Percentiles rank a stretch among this genome's conserved stretches.
phyloP scores from a whole-genome alignment of 129 eudicot genomes.

The carrot (Daucus carota) region DNA sequence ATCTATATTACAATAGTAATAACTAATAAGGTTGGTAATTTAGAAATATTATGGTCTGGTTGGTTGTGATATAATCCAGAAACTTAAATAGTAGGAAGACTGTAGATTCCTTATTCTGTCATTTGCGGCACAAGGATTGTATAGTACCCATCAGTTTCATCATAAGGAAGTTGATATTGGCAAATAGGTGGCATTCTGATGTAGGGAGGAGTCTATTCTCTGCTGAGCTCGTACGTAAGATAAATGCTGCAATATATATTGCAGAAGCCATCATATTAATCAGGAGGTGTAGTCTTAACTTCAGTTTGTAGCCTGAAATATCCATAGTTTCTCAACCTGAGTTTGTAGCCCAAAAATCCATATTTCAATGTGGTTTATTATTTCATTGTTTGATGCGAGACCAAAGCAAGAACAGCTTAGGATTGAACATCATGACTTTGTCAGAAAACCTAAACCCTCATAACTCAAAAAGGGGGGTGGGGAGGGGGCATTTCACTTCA shows the following conservation, averaged over 20 bases:
- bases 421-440: neutral
- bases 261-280: neutral
- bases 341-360: neutral
- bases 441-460: neutral
- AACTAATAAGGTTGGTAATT: neutral
- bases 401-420: neutral
- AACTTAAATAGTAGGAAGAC: neutral
- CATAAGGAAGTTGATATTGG: neutral
- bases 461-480: neutral
- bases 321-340: neutral
- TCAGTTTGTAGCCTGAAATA: neutral
- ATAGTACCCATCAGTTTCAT: neutral
- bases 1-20: neutral
- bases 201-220: neutral
- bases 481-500: neutral
- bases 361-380: neutral
- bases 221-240: neutral
- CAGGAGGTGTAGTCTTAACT: neutral
- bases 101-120: neutral
- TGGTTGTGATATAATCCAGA: neutral
- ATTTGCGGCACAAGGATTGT: neutral
- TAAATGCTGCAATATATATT: neutral
- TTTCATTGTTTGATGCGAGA: neutral
- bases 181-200: neutral
- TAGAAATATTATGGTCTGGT: neutral